Percentiles rank a stretch among this genome's conserved stretches.
These are phyloP conservation scores for Citrus hindsii DNA, from an alignment of 345 rosid genomes.

Conservation along the genomic window DNA sequence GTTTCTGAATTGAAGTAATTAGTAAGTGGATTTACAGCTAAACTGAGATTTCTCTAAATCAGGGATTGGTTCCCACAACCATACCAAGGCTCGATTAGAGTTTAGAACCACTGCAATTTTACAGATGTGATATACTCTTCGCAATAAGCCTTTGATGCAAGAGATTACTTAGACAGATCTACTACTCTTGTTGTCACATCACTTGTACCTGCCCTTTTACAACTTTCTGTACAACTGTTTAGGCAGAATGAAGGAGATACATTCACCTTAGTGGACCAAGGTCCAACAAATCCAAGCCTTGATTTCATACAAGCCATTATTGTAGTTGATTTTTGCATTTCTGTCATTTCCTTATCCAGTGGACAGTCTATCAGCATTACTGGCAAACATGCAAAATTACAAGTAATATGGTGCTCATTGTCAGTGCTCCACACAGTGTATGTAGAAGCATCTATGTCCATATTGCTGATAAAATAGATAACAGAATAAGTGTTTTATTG, in stretches of 20 bases:
- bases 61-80: neutral
- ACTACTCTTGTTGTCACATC: neutral
- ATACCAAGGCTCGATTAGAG: neutral
- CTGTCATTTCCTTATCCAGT: neutral
- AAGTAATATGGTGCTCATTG: neutral
- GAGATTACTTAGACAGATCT: neutral
- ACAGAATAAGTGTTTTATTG: neutral
- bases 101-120: neutral
- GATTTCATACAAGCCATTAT: neutral
- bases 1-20: neutral
- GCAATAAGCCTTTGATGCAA: neutral
- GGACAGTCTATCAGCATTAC: neutral
- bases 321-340: neutral
- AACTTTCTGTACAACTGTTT: neutral
- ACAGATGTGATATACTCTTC: neutral
- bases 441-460: slow-evolving; percentile 1
- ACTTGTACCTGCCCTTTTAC: neutral
- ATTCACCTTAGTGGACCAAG: neutral
- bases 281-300: neutral
- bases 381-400: neutral
- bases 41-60: neutral
- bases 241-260: neutral
- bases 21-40: neutral
- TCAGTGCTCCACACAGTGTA: neutral
- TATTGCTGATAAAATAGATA: neutral